phyloP scores from a whole-genome alignment of 495 filamentous ascomycete genomes.

The Podospora comata region DNA sequence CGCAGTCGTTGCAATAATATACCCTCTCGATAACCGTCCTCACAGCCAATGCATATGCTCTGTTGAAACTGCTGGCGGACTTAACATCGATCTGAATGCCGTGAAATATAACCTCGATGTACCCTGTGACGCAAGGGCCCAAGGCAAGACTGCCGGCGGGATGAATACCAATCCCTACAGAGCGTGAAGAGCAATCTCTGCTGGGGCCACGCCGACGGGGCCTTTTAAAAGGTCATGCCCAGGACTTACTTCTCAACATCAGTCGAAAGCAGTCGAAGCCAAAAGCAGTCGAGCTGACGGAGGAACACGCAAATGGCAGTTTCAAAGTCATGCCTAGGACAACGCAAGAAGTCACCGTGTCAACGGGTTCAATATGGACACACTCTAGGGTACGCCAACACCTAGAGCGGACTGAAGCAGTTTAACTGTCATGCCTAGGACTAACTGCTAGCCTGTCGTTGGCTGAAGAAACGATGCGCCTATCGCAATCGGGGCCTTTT shows the following conservation, averaged over 20 bases:
- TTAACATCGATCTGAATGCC: too few species aligned
- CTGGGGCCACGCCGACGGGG: neutral
- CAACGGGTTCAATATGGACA: neutral
- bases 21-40: neutral
- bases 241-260: neutral
- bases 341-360: neutral
- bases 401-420: slow-evolving; percentile 10
- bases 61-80: neutral
- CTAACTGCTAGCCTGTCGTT: neutral
- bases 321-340: neutral
- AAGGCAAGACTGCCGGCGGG: neutral
- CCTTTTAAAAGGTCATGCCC: slow-evolving; percentile 11
- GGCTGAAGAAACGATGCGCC: neutral
- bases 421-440: slow-evolving; percentile 15
- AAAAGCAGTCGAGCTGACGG: neutral
- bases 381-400: neutral
- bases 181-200: neutral
- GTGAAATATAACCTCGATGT: too few species aligned
- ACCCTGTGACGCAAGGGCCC: neutral
- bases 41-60: neutral
- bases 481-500: slow-evolving; percentile 32
- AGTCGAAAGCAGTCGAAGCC: neutral
- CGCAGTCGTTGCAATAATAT: neutral
- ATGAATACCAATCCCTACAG: neutral
- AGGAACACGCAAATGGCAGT: neutral